Evolutionary conservation across 1,284 basidiomycete species (phyloP), one percentile per base, ranked within the genome.

Genomic region (Afroboletus lepidellus): DNA sequence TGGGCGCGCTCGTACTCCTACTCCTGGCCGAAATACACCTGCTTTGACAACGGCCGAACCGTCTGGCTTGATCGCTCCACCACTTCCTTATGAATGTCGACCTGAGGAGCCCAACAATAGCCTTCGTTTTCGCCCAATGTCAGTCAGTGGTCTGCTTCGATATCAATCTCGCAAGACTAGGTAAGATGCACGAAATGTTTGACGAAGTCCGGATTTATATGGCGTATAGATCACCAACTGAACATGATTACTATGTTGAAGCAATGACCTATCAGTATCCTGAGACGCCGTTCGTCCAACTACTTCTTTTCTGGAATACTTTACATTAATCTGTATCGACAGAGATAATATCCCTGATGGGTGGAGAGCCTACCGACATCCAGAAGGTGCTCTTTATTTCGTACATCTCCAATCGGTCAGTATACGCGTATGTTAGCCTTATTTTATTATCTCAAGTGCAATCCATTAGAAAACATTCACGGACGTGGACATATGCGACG

Each of bases 311-410:
- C 8, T 32, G 3, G 1, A n/a, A 9, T 25, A 29, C 29, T 8
- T 38, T 6, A 0, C 21, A 32, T 37, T 21, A 41, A 42, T 13
- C 41, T 42, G 1, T 7, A 0, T 48, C 51, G 43, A n/a, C 29
- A 68, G 66, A 18, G 46, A 29, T 5, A 36, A 27, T 0, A n/a
- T 51, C 2, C 66, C 62, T 0, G 15, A 32, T 1, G 69, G 63
- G 0, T 72, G 67, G 67, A 34, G 1, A n/a, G 58, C 63, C 2
- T 48, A 45, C 33, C 51, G 53, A 6, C 67, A 69, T 16, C 67
- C 67, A 23, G 67, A 71, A 39, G 67, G 67, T 12, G 67, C 51
- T 34, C 63, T 59, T 5, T 69, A 70, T 36, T 69, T 57, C 13
- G 50, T 70, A 34, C 60, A 71, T 36, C 15, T 15, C 9, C 30